phyloP scores from a whole-genome alignment of 1,284 basidiomycete genomes.

The Meripilus lineatus region DNA sequence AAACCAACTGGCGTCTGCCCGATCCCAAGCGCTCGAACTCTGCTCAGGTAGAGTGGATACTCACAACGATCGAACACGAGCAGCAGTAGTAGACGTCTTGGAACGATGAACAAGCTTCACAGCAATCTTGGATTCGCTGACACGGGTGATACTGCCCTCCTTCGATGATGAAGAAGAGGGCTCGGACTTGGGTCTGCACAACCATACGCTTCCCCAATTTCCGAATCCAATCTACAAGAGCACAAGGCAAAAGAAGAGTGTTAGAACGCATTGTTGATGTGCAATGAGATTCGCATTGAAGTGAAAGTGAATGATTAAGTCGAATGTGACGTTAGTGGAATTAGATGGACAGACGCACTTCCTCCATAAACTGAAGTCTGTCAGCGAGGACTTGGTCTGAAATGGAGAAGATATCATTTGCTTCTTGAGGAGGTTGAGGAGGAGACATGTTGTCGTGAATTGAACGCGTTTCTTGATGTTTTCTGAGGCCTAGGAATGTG shows the following conservation, averaged over 20 bases:
- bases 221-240: slow-evolving; percentile 69
- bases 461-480: too few relatives aligned
- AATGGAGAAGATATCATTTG: slow-evolving; percentile 21
- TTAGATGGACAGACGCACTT: slow-evolving; percentile 40
- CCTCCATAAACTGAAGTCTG: slow-evolving; percentile 69
- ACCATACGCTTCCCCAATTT: slow-evolving; percentile 85
- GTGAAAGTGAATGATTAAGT: too few relatives aligned
- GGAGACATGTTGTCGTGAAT: too few relatives aligned
- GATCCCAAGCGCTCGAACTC: too few relatives aligned
- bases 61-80: slow-evolving; percentile 80
- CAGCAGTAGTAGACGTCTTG: slow-evolving; percentile 76
- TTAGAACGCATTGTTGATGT: slow-evolving; percentile 1
- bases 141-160: slow-evolving; percentile 10
- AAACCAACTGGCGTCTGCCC: too few relatives aligned
- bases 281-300: too few relatives aligned
- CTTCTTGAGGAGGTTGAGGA: slow-evolving; percentile 5
- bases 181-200: slow-evolving; percentile 56
- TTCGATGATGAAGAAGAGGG: slow-evolving; percentile 28
- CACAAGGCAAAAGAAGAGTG: slow-evolving; percentile 1
- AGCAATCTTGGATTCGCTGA: slow-evolving; percentile 65
- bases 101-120: slow-evolving; percentile 87
- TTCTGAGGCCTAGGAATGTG: too few relatives aligned
- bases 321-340: slow-evolving; percentile 1
- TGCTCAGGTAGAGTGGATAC: slow-evolving; percentile 27
- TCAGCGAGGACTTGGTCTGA: slow-evolving; percentile 63